Evolutionary conservation across 495 filamentous ascomycete genomes (phyloP).

Genomic region (Penicillium robsamsonii): DNA sequence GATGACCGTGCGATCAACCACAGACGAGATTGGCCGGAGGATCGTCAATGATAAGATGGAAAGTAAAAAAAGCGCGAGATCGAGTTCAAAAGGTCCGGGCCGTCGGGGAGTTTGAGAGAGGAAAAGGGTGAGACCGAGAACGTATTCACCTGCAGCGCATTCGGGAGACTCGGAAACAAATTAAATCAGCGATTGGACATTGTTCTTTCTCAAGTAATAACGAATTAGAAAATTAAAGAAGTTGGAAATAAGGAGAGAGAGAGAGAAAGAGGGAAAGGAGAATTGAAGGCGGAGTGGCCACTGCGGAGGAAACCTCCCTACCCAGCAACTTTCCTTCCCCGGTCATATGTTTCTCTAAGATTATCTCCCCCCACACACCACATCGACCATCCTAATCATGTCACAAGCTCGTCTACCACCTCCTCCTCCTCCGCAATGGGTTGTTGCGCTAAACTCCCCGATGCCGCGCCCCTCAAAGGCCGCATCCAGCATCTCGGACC

Average conservation of each 20-base stretch:
- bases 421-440: slow-evolving; percentile 74
- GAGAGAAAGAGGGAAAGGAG: slow-evolving; percentile 19
- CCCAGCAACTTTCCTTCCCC: slow-evolving; percentile 3
- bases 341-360: slow-evolving; percentile 1
- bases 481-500: slow-evolving; percentile 68
- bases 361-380: slow-evolving; percentile 5
- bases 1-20: slow-evolving; percentile 17
- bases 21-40: slow-evolving; percentile 10
- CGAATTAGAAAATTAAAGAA: slow-evolving; percentile 8
- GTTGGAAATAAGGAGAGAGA: slow-evolving; percentile 5
- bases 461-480: slow-evolving; percentile 58
- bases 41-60: neutral
- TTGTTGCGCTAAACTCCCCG: slow-evolving; percentile 67
- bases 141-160: slow-evolving; percentile 18
- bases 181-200: slow-evolving; percentile 23
- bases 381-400: slow-evolving; percentile 21
- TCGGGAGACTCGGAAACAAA: slow-evolving; percentile 18
- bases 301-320: slow-evolving; percentile 26
- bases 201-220: slow-evolving; percentile 1
- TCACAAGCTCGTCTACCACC: slow-evolving; percentile 36
- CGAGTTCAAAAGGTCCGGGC: slow-evolving; percentile 10
- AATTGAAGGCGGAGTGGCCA: slow-evolving; percentile 26
- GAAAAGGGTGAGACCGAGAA: slow-evolving; percentile 23
- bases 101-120: slow-evolving; percentile 10
- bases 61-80: neutral